Conservation (phyloP, 345 rosid species). For the Mallotus nudiflorus region DNA sequence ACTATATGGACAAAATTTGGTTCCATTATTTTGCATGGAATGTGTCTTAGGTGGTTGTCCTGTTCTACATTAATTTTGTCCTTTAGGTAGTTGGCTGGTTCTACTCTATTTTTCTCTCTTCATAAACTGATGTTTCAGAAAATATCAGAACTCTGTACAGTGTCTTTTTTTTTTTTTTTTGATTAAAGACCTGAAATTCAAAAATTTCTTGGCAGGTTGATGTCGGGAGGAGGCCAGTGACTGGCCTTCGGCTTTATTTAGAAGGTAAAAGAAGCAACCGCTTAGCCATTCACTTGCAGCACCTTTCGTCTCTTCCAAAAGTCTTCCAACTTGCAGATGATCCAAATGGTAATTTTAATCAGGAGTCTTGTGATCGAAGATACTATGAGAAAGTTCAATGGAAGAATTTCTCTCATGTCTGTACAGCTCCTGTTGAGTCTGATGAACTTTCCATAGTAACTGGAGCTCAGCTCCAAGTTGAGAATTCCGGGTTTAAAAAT, state of each 20-base stretch:
- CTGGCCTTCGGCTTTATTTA: conserved; percentile 91
- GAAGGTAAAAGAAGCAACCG: conserved; percentile 89
- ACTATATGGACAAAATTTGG: neutral
- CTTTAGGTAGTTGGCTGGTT: too few relatives aligned
- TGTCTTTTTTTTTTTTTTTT: conserved; percentile 1
- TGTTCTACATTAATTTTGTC: too few relatives aligned
- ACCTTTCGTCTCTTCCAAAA: conserved; percentile 92
- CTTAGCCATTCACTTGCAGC: conserved; percentile 86
- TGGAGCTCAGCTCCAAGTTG: conserved; percentile 88
- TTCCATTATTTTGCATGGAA: neutral
- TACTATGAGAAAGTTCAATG: conserved; percentile 90
- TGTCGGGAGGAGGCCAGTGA: conserved; percentile 91
- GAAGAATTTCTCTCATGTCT: conserved; percentile 92
- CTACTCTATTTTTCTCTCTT: too few relatives aligned
- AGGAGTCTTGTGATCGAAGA: conserved; percentile 57
- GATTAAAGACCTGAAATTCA: conserved; percentile 1
- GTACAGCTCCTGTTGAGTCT: conserved; percentile 88
- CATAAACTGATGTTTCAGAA: too few relatives aligned
- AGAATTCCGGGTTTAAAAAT: conserved; percentile 78
- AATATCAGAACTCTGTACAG: neutral
- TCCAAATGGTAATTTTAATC: conserved; percentile 45
- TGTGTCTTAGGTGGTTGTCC: too few relatives aligned
- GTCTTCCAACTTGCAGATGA: conserved; percentile 75
- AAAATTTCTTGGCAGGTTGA: conserved; percentile 60
- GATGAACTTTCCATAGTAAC: conserved; percentile 77